Percentiles rank a stretch among this genome's conserved stretches.
Evolutionary conservation across 140 eudicot species (phyloP).

Genomic region (Erigeron philadelphicus): DNA sequence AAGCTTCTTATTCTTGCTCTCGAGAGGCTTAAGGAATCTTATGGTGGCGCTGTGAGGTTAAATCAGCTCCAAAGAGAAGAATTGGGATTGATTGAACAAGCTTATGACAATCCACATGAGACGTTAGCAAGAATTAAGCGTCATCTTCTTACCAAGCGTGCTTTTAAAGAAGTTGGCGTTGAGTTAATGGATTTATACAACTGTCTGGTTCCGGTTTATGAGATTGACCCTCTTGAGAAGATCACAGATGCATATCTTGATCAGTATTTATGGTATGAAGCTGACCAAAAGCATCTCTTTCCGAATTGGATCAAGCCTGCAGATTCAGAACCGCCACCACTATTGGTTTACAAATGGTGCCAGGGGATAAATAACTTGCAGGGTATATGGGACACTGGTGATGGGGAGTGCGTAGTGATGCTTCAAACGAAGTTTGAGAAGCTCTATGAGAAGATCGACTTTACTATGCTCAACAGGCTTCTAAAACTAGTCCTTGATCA

Average conservation of each 20-base stretch:
- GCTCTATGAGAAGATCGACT: slow-evolving; percentile 88
- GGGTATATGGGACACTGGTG: slow-evolving; percentile 89
- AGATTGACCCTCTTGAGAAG: slow-evolving; percentile 94
- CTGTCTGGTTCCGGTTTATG: slow-evolving; percentile 85
- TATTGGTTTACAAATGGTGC: slow-evolving; percentile 96
- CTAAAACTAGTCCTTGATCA: slow-evolving; percentile 86
- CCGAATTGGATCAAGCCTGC: slow-evolving; percentile 98
- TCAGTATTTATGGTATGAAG: slow-evolving; percentile 93
- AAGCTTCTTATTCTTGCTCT: slow-evolving; percentile 96
- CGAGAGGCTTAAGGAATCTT: slow-evolving; percentile 95
- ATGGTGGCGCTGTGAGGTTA: slow-evolving; percentile 89
- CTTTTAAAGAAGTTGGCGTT: slow-evolving; percentile 95
- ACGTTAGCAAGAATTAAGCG: slow-evolving; percentile 90
- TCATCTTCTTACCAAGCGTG: slow-evolving; percentile 94
- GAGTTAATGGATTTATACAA: slow-evolving; percentile 89
- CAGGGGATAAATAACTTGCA: slow-evolving; percentile 91
- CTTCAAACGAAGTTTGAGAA: slow-evolving; percentile 91
- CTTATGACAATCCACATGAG: slow-evolving; percentile 97
- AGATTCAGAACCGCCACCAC: slow-evolving; percentile 94
- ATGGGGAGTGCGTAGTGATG: slow-evolving; percentile 99
- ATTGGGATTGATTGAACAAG: slow-evolving; percentile 93
- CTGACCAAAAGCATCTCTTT: slow-evolving; percentile 81
- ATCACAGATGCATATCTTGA: slow-evolving; percentile 95
- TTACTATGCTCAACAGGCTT: slow-evolving; percentile 96
- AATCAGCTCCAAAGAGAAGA: slow-evolving; percentile 95